Evolutionary conservation across 1,284 basidiomycete species (phyloP), one percentile per base, ranked within the genome.

Genomic region (Vanrija sp.): DNA sequence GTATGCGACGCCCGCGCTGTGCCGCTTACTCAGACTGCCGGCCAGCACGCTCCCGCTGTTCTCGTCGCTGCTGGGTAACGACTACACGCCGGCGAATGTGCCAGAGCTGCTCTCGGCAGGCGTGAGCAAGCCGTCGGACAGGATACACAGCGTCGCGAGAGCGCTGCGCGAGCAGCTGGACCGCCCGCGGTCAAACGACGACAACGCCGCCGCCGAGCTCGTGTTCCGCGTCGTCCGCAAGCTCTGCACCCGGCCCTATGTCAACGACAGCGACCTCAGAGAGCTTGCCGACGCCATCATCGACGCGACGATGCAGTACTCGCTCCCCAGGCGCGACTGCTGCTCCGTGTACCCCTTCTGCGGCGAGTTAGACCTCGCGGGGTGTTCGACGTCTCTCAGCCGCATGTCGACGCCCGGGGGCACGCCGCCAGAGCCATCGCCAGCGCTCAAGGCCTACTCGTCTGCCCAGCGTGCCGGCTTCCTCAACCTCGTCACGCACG

Each of bases 51-150:
- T 95, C 18, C 89, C 92, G 1, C 80, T 95, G 10, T 78, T 95
- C n/a, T 89, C 86, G 10, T 85, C 89, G 3, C 77, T 95, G 2
- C 82, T 89, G 9, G 92, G 92, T 25, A 94, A 93, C 69, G 92
- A 95, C 71, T 90, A 85, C 66, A 81, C 85, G 0, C 75, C 82
- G 71, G 66, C 80, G 71, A 60, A 78, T 16, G 66, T 75, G 23
- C 75, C 56, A 8, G 53, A 64, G 5, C 54, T 60, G 2, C 65
- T 72, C 54, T 71, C 71, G 45, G 60, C 67, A 18, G 53, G 51
- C 9, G 58, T 60, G 23, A 42, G 64, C 3, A 59, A 51, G 16
- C 44, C 58, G 2, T 54, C 57, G 2, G 66, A 73, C 18, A 62
- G 65, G 27, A 69, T 77, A 24, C 75, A 77, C 46, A 65, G 68